phyloP scores from a whole-genome alignment of 768 basidiomycete species.

The Wakefieldia striispora region DNA sequence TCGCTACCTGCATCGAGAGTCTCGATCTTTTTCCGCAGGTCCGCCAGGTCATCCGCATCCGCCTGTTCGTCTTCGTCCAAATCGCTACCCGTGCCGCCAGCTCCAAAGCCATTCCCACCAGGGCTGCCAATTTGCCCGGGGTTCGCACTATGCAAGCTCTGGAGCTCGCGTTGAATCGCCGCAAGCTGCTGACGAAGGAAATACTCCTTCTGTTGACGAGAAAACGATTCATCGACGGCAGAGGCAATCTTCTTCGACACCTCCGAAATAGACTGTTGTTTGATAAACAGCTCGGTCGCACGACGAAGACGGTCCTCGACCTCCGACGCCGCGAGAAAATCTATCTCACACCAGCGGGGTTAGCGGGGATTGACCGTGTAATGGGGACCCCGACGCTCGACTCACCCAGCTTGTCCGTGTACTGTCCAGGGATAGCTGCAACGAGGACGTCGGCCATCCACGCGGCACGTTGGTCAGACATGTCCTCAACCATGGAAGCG shows the following conservation, averaged over 20 bases:
- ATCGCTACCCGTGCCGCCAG: constrained; percentile 40
- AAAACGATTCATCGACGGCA: constrained; percentile 80
- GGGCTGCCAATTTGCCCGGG: constrained; percentile 19
- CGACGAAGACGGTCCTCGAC: constrained; percentile 61
- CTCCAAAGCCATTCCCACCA: constrained; percentile 23
- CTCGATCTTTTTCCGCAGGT: constrained; percentile 70
- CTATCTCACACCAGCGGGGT: constrained; percentile 30
- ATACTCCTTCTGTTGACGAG: constrained; percentile 85
- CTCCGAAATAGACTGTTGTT: constrained; percentile 75
- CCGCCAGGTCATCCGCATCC: constrained; percentile 77
- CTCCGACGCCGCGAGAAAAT: constrained; percentile 59
- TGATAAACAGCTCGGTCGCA: constrained; percentile 69
- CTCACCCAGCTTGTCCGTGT: constrained; percentile 70
- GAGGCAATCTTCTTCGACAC: constrained; percentile 78
- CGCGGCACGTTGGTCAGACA: constrained; percentile 56
- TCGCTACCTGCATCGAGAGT: constrained; percentile 71
- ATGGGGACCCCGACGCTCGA: constrained; percentile 4
- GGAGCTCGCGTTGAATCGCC: constrained; percentile 75
- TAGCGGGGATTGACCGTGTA: constrained; percentile 1
- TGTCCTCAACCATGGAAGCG: constrained; percentile 69
- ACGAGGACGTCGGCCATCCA: constrained; percentile 82
- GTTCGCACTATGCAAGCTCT: constrained; percentile 44
- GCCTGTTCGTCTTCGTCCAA: constrained; percentile 76
- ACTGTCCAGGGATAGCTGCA: constrained; percentile 54
- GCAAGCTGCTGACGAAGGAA: constrained; percentile 82